These are phyloP conservation scores for Lunularia cruciata DNA, from an alignment of 225 moss, liverwort and hornwort species.

Conservation along the genomic window DNA sequence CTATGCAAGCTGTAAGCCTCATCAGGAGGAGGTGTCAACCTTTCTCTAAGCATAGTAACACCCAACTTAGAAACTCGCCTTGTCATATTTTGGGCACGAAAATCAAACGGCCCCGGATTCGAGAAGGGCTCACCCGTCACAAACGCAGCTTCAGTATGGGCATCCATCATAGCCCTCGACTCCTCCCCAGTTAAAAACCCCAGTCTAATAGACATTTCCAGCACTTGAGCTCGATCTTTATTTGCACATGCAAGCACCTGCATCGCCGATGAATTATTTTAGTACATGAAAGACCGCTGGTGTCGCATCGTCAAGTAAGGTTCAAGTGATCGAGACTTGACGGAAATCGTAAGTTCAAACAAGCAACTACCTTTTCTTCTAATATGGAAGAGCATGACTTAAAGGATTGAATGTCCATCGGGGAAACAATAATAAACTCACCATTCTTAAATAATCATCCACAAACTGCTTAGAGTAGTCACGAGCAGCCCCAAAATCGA, in stretches of 20 bases:
- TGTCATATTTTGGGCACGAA: slow-evolving; percentile 71
- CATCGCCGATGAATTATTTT: slow-evolving; percentile 21
- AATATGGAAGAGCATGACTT: no score
- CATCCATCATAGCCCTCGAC: slow-evolving; percentile 60
- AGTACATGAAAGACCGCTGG: no score
- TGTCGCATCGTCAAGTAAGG: no score
- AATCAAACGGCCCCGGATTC: slow-evolving; percentile 69
- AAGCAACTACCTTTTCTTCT: no score
- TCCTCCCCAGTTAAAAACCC: slow-evolving; percentile 91
- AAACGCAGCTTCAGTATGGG: slow-evolving; percentile 84
- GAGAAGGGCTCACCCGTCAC: slow-evolving; percentile 85
- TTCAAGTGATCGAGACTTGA: no score
- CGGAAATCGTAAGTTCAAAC: no score
- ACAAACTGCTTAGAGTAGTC: slow-evolving; percentile 50
- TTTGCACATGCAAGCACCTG: slow-evolving; percentile 96
- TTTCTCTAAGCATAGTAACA: slow-evolving; percentile 80
- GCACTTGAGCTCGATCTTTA: slow-evolving; percentile 75
- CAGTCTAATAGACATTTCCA: slow-evolving; percentile 68
- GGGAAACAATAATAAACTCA: no score
- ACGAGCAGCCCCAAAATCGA: slow-evolving; percentile 64
- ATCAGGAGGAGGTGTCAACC: slow-evolving; percentile 86
- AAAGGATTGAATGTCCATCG: no score
- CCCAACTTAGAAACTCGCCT: slow-evolving; percentile 74
- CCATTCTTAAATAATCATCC: slow-evolving; percentile 55
- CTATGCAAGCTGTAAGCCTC: slow-evolving; percentile 96